A percentile compares a stretch with the other conserved stretches of the same genome.
phyloP scores from a whole-genome alignment of 2,329 filamentous ascomycete species.

The Monosporascus sp. region DNA sequence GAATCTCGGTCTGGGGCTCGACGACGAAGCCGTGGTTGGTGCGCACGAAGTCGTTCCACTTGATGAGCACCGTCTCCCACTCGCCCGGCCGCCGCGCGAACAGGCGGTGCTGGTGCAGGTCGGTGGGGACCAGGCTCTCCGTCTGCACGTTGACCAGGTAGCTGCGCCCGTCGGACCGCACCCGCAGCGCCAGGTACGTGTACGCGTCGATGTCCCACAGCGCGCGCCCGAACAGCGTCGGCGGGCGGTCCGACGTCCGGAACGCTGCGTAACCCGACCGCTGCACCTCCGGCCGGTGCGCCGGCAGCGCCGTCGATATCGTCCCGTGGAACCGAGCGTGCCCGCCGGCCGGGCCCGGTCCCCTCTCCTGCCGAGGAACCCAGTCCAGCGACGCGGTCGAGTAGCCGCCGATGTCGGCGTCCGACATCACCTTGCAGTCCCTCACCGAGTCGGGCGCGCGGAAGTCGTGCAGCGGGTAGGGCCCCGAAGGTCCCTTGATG shows the following conservation, averaged over 20 bases:
- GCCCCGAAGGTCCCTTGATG: slow-evolving; percentile 58
- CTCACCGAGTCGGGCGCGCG: slow-evolving; percentile 39
- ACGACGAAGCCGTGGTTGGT: slow-evolving; percentile 91
- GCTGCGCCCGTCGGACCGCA: slow-evolving; percentile 85
- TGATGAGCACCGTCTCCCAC: slow-evolving; percentile 94
- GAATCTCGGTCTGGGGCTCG: slow-evolving; percentile 86
- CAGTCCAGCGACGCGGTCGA: slow-evolving; percentile 70
- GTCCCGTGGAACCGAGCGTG: slow-evolving; percentile 80
- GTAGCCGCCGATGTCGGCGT: slow-evolving; percentile 80
- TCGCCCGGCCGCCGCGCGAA: slow-evolving; percentile 73
- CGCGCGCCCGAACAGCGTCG: slow-evolving; percentile 79
- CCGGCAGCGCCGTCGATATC: slow-evolving; percentile 82
- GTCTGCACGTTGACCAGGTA: slow-evolving; percentile 97
- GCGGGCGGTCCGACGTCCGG: slow-evolving; percentile 70
- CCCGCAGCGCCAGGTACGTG: slow-evolving; percentile 75
- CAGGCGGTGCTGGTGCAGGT: slow-evolving; percentile 89
- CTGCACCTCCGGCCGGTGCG: slow-evolving; percentile 66
- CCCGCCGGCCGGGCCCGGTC: no score
- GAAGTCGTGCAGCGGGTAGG: slow-evolving; percentile 63
- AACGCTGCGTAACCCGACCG: slow-evolving; percentile 86
- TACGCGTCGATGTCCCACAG: slow-evolving; percentile 91
- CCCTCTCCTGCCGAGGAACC: slow-evolving; percentile 28
- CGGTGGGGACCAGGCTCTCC: slow-evolving; percentile 87
- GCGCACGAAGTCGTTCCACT: slow-evolving; percentile 87
- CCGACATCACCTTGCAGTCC: slow-evolving; percentile 74